These are phyloP conservation scores for Teratosphaeria pseudoeucalypti DNA, from an alignment of 2,329 filamentous ascomycete genomes.

Conservation along the genomic window DNA sequence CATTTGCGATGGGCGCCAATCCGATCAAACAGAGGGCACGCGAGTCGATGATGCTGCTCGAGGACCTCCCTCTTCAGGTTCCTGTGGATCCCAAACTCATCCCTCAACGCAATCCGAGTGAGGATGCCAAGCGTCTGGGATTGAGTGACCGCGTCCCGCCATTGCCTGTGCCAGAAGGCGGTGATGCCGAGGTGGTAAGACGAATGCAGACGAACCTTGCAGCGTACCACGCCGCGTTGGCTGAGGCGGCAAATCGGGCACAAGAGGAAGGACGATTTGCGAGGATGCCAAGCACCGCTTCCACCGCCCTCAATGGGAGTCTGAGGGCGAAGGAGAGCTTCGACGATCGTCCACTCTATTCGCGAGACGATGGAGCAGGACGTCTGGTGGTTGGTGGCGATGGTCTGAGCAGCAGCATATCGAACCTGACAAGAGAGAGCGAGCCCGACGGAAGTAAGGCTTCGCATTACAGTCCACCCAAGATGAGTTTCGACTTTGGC, in stretches of 20 bases:
- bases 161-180: slow-evolving; percentile 36
- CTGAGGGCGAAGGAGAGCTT: not conserved
- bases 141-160: slow-evolving; percentile 36
- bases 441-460: slow-evolving; percentile 5
- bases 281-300: slow-evolving; percentile 29
- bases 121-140: slow-evolving; percentile 24
- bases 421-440: slow-evolving; percentile 7
- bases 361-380: slow-evolving; percentile 3
- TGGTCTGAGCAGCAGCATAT: slow-evolving; percentile 10
- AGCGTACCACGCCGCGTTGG: slow-evolving; percentile 74
- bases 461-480: slow-evolving; percentile 16
- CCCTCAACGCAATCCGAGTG: slow-evolving; percentile 23
- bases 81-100: slow-evolving; percentile 20
- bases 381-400: slow-evolving; percentile 14
- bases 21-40: slow-evolving; percentile 14
- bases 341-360: slow-evolving; percentile 9
- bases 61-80: slow-evolving; percentile 17
- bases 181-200: slow-evolving; percentile 24
- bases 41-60: slow-evolving; percentile 19
- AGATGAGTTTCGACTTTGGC: slow-evolving; percentile 29
- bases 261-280: slow-evolving; percentile 66
- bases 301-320: slow-evolving; percentile 4
- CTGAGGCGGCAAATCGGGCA: slow-evolving; percentile 68
- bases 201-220: slow-evolving; percentile 48
- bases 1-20: slow-evolving; percentile 21